Conservation (phyloP, 2,329 filamentous ascomycete species). For the Aspergillus melleus region DNA sequence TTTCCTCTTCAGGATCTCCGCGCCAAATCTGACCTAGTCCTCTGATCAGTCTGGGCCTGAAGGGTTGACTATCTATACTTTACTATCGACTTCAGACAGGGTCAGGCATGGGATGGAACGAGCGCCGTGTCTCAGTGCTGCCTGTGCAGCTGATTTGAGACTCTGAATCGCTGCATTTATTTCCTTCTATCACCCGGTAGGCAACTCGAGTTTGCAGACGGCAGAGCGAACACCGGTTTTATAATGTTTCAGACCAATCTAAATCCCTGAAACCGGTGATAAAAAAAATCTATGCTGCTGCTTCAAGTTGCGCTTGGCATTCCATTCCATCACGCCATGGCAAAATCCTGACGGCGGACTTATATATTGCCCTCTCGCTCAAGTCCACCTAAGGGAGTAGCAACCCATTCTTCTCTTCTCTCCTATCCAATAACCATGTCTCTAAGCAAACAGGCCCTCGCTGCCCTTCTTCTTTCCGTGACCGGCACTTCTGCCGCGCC, state of each 20-base stretch:
- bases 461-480: background rate
- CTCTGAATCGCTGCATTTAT: background rate
- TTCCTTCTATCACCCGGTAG: background rate
- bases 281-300: background rate
- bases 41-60: background rate
- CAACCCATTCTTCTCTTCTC: background rate
- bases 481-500: background rate
- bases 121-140: background rate
- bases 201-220: background rate
- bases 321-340: background rate
- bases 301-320: background rate
- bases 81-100: too few relatives aligned
- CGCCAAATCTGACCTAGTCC: background rate
- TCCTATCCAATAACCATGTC: background rate
- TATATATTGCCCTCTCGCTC: background rate
- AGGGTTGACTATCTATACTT: too few relatives aligned
- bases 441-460: background rate
- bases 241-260: background rate
- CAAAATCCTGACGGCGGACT: background rate
- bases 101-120: background rate
- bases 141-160: background rate
- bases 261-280: background rate
- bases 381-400: background rate
- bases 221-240: background rate
- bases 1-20: background rate